Conservation (phyloP, 441 rosid genomes). For the Bocquillonia castaneifolia region DNA sequence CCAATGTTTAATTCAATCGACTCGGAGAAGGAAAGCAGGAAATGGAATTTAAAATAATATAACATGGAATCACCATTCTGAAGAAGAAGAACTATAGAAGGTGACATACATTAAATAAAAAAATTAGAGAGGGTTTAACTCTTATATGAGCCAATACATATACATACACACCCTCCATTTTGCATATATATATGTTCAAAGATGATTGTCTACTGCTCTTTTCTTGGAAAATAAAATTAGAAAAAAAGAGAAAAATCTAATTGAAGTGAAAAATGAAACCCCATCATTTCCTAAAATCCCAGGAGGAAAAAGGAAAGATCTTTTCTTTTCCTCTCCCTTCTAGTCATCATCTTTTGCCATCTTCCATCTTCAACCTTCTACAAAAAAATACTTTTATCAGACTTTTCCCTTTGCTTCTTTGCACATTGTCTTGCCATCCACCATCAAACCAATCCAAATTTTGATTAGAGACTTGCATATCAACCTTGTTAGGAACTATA, state of each 20-base stretch:
- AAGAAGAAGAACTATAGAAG: background rate
- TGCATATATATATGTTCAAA: slow-evolving; percentile 23
- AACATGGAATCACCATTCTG: too few relatives aligned
- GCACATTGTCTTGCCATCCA: slow-evolving; percentile 16
- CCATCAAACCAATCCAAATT: slow-evolving; percentile 21
- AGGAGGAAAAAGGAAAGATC: slow-evolving; percentile 6
- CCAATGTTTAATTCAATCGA: background rate
- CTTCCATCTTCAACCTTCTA: slow-evolving; percentile 8
- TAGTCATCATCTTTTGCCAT: background rate
- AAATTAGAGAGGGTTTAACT: slow-evolving; percentile 14
- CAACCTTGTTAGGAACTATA: slow-evolving; percentile 31
- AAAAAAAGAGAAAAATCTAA: background rate
- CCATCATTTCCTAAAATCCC: slow-evolving; percentile 9
- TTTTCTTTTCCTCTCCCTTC: background rate
- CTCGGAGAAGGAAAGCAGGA: background rate
- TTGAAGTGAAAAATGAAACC: background rate
- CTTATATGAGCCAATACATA: slow-evolving; percentile 23
- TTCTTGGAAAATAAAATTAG: slow-evolving; percentile 23
- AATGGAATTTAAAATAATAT: too few relatives aligned
- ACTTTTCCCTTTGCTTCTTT: slow-evolving; percentile 2
- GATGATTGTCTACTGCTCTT: slow-evolving; percentile 16
- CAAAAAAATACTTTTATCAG: slow-evolving; percentile 11
- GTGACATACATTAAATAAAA: slow-evolving; percentile 4
- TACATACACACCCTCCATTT: slow-evolving; percentile 31
- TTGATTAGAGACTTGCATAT: slow-evolving; percentile 21